Percentiles rank a stretch among this genome's conserved stretches.
phyloP scores from a whole-genome alignment of 2,329 filamentous ascomycete genomes.

The Penicillium frequentans region DNA sequence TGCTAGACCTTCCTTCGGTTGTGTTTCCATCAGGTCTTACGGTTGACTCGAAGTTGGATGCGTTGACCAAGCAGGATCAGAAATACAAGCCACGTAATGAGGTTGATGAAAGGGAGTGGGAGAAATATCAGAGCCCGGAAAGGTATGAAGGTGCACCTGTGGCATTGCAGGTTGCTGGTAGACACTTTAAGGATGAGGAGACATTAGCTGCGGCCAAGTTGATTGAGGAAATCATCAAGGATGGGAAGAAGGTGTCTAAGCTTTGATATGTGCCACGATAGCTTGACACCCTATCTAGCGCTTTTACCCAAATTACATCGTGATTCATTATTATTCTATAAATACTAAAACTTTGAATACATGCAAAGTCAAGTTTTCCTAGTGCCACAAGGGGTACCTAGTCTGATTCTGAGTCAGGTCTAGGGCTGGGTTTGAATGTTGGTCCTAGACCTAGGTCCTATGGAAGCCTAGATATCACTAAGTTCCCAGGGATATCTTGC shows the following conservation, averaged over 20 bases:
- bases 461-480: no score
- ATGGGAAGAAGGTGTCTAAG: not conserved
- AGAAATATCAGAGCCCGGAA: constrained; percentile 30
- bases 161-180: constrained; percentile 52
- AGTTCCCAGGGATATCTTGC: no score
- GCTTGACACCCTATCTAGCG: no score
- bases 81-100: constrained; percentile 24
- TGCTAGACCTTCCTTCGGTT: constrained; percentile 30
- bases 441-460: no score
- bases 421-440: no score
- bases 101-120: constrained; percentile 34
- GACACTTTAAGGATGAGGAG: constrained; percentile 56
- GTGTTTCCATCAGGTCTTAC: constrained; percentile 30
- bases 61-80: constrained; percentile 13
- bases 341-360: no score
- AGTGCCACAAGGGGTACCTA: no score
- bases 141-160: constrained; percentile 48
- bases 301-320: no score
- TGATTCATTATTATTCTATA: no score
- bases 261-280: not conserved
- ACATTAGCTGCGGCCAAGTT: constrained; percentile 33
- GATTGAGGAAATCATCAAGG: constrained; percentile 20
- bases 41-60: constrained; percentile 28
- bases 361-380: no score
- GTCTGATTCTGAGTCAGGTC: no score